Percentiles rank a stretch among this genome's conserved stretches.
phyloP scores from a whole-genome alignment of 441 rosid genomes.

The Sinapis alba region DNA sequence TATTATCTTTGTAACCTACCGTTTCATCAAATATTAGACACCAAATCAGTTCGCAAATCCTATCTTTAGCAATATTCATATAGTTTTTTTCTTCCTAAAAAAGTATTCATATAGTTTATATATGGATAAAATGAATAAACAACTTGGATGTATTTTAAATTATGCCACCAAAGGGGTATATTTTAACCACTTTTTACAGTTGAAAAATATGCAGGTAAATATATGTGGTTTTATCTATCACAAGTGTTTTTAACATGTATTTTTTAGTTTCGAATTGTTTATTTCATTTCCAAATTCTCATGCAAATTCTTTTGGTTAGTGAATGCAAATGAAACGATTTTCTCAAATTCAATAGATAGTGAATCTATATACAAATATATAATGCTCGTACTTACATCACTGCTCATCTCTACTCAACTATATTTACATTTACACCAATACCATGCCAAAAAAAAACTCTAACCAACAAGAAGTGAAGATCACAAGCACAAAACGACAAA shows the following conservation, averaged over 20 bases:
- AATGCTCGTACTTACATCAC: conserved; percentile 8
- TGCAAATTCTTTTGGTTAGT: background rate
- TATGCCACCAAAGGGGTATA: background rate
- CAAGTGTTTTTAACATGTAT: background rate
- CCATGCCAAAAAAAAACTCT: background rate
- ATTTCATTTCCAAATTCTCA: background rate
- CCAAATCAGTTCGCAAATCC: conserved; percentile 18
- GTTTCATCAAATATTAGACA: conserved; percentile 28
- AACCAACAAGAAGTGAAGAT: conserved; percentile 30
- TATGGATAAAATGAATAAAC: background rate
- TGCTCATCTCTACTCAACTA: conserved; percentile 14
- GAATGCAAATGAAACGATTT: background rate
- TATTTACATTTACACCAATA: conserved; percentile 15
- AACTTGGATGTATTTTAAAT: background rate
- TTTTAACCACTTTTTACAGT: background rate
- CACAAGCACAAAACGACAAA: conserved; percentile 22
- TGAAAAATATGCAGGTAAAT: background rate
- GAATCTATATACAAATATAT: background rate
- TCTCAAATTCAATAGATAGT: conserved; percentile 8
- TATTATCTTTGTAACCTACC: conserved; percentile 24
- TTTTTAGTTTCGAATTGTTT: background rate
- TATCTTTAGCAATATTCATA: conserved; percentile 12
- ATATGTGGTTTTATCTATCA: background rate
- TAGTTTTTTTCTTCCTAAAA: no score
- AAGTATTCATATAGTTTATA: background rate